Base-by-base conservation (phyloP, 208 protist species). In the Leishmania major region DNA sequence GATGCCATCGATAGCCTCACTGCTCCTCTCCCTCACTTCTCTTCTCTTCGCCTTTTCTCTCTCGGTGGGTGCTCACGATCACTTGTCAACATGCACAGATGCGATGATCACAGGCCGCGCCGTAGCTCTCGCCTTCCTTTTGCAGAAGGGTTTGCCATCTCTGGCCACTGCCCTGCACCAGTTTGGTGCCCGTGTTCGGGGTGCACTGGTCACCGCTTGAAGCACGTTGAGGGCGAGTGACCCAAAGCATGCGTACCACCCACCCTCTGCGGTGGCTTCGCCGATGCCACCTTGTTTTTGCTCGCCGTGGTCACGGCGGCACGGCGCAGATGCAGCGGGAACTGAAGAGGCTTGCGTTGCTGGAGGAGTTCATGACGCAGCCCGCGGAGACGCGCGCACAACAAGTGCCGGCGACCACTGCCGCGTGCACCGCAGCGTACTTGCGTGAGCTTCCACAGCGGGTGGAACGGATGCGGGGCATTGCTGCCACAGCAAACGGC, bases 291-390 rank as follows among this genome's bases (percentile, higher is more conserved):
- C 11, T 43, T 11, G n/a, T 25, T 45, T 35, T 57, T 25, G 84
- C 84, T 10, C 87, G 87, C 19, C 87, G 79, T 25, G 84, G 87
- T 3, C 87, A 90, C 55, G 87, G 87, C 55, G 87, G 87, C 47
- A 64, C 66, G 7, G 70, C 35, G 17, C 81, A 88, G 31, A 66
- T 79, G 22, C 81, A 77, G 28, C 72, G 72, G 25, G 78, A 83
- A 10, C 77, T 90, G 25, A 81, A 88, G 77, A 75, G 84, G 13
- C 75, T 86, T 13, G 84, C 81, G 17, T 67, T 90, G 47, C 40
- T 88, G 71, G 82, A 88, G 64, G 69, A 90, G 51, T 57, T 74
- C 8, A 75, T 80, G 59, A 35, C 64, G 74, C 71, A 86, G 60
- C 78, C 66, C 6, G 79, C 57, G 7, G 53, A 66, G 43, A 43